phyloP scores from a whole-genome alignment of 2,329 filamentous ascomycete species.

The Simplicillium sp. region DNA sequence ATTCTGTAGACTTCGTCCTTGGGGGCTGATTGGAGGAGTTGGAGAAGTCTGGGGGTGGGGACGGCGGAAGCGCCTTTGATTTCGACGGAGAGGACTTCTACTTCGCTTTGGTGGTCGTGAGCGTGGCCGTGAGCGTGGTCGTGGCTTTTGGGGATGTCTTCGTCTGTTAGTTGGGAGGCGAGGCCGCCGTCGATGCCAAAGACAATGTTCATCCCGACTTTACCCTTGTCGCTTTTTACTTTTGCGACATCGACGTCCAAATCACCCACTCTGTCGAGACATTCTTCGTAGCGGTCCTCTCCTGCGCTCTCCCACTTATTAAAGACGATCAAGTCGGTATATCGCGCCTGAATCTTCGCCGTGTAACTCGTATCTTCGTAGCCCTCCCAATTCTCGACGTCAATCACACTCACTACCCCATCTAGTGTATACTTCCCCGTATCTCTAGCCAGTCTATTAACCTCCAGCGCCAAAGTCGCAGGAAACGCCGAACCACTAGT shows the following conservation, averaged over 20 bases:
- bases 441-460: constrained; percentile 69
- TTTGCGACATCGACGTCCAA: constrained; percentile 72
- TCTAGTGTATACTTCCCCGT: constrained; percentile 66
- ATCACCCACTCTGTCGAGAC: constrained; percentile 70
- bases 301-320: constrained; percentile 83
- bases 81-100: constrained; percentile 82
- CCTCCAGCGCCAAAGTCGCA: constrained; percentile 81
- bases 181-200: constrained; percentile 83
- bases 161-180: constrained; percentile 43
- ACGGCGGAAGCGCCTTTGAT: constrained; percentile 36
- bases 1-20: constrained; percentile 96
- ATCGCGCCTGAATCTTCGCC: constrained; percentile 76
- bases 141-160: constrained; percentile 18
- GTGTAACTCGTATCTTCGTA: constrained; percentile 90
- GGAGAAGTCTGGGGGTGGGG: constrained; percentile 50
- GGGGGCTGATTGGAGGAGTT: constrained; percentile 61
- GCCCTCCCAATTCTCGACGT: constrained; percentile 90
- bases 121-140: constrained; percentile 18
- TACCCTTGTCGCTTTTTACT: constrained; percentile 76
- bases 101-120: constrained; percentile 66
- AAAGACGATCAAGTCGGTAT: constrained; percentile 83
- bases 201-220: constrained; percentile 68
- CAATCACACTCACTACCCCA: constrained; percentile 81
- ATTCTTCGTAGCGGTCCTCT: constrained; percentile 67
- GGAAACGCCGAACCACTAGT: constrained; percentile 84